These are phyloP conservation scores for Pythium inflatum DNA, from an alignment of 352 stramenopile genomes.

Conservation along the genomic window DNA sequence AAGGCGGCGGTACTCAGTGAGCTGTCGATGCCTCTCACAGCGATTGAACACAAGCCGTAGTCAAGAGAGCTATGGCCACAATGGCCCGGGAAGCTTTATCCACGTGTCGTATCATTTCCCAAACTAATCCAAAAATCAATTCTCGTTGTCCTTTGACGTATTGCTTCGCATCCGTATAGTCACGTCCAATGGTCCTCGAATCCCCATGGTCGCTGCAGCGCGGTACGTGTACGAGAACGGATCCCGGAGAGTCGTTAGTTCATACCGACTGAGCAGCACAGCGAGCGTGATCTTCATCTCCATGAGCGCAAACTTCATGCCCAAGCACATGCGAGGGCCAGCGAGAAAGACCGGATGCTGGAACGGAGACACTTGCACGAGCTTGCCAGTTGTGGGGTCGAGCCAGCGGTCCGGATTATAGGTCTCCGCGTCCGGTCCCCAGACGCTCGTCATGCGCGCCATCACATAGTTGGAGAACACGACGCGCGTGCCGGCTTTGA, in stretches of 20 bases:
- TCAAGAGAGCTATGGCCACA: no score
- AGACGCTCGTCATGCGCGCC: slow-evolving; percentile 45
- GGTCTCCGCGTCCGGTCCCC: slow-evolving; percentile 54
- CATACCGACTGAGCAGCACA: slow-evolving; percentile 45
- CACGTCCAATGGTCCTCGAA: slow-evolving; percentile 37
- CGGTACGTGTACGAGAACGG: slow-evolving; percentile 48
- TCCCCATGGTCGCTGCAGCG: slow-evolving; percentile 43
- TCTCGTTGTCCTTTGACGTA: no score
- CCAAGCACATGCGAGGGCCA: slow-evolving; percentile 60
- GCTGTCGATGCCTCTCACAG: not conserved
- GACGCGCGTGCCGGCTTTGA: slow-evolving; percentile 47
- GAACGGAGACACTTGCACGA: slow-evolving; percentile 45
- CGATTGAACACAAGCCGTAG: no score
- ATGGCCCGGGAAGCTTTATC: no score
- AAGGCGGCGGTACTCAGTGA: not conserved
- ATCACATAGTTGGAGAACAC: slow-evolving; percentile 52
- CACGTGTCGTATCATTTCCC: no score
- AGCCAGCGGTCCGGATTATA: slow-evolving; percentile 75
- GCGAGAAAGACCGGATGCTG: slow-evolving; percentile 61
- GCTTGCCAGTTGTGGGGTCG: slow-evolving; percentile 42
- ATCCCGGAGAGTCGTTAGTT: slow-evolving; percentile 50
- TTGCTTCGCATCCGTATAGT: not conserved
- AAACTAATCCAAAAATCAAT: no score
- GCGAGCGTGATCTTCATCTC: slow-evolving; percentile 59
- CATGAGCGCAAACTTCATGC: slow-evolving; percentile 57